Evolutionary conservation across 1,139 yeast genomes (phyloP).

Genomic region (Yamadazyma triangularis): DNA sequence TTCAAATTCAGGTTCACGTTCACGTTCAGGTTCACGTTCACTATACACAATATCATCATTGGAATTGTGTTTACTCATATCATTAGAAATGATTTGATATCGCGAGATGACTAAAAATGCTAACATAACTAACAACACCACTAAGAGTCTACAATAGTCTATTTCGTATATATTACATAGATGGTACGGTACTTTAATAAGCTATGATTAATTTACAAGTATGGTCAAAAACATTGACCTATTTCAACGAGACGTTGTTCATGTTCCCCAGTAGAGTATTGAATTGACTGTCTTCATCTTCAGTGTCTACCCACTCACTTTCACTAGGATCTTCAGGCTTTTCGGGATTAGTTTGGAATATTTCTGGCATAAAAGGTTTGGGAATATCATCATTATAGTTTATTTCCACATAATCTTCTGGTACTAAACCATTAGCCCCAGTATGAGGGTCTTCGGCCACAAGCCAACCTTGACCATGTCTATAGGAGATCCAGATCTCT

Average conservation of each 20-base stretch:
- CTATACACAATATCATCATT: no score
- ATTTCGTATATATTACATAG: no score
- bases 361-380: constrained; percentile 39
- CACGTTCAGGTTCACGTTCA: no score
- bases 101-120: no score
- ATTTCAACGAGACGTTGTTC: constrained; percentile 2
- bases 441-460: constrained; percentile 82
- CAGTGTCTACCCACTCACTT: constrained; percentile 38
- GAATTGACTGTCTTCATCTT: constrained; percentile 17
- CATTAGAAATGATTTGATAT: no score
- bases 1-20: no score
- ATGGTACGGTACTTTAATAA: no score
- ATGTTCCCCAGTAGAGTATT: constrained; percentile 6
- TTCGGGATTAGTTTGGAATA: constrained; percentile 20
- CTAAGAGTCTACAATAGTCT: no score
- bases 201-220: no score
- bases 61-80: no score
- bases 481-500: constrained; percentile 75
- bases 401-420: constrained; percentile 86
- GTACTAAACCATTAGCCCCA: constrained; percentile 89
- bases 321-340: constrained; percentile 11
- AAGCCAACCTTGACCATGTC: constrained; percentile 98
- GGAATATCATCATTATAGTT: constrained; percentile 36
- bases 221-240: no score
- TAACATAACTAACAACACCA: no score